Conservation (phyloP, 495 filamentous ascomycete genomes). For the Penicillium samsonianum region DNA sequence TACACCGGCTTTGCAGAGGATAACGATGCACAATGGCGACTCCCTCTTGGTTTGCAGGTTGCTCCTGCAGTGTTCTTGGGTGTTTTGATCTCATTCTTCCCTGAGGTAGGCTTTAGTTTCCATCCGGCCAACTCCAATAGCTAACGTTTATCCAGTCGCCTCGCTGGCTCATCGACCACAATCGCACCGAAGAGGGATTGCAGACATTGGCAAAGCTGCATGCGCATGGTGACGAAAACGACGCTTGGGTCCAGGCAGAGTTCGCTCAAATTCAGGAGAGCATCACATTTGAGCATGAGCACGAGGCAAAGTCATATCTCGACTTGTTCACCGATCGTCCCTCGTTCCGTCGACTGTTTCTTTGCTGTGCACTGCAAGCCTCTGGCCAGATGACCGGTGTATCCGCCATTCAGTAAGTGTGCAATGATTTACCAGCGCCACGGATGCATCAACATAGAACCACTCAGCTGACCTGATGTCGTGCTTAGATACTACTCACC, state of each 20-base stretch:
- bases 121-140: neutral
- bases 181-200: constrained; percentile 49
- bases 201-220: constrained; percentile 53
- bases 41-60: constrained; percentile 46
- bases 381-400: constrained; percentile 75
- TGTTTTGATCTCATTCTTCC: constrained; percentile 46
- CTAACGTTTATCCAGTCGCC: constrained; percentile 42
- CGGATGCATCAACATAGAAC: neutral
- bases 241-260: constrained; percentile 48
- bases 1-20: constrained; percentile 51
- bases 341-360: constrained; percentile 67
- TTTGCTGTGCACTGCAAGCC: constrained; percentile 67
- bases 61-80: constrained; percentile 44
- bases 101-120: constrained; percentile 41
- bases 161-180: constrained; percentile 57
- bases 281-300: constrained; percentile 51
- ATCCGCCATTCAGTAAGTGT: constrained; percentile 61
- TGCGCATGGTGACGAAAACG: constrained; percentile 45
- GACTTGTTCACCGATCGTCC: constrained; percentile 66
- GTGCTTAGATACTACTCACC: constrained; percentile 61
- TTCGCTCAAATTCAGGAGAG: constrained; percentile 45
- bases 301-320: constrained; percentile 67
- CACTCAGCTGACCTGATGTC: neutral
- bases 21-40: constrained; percentile 44
- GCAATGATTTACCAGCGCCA: neutral